These are phyloP conservation scores for Penicillium occitanis DNA, from an alignment of 2,329 filamentous ascomycete species.

Conservation along the genomic window DNA sequence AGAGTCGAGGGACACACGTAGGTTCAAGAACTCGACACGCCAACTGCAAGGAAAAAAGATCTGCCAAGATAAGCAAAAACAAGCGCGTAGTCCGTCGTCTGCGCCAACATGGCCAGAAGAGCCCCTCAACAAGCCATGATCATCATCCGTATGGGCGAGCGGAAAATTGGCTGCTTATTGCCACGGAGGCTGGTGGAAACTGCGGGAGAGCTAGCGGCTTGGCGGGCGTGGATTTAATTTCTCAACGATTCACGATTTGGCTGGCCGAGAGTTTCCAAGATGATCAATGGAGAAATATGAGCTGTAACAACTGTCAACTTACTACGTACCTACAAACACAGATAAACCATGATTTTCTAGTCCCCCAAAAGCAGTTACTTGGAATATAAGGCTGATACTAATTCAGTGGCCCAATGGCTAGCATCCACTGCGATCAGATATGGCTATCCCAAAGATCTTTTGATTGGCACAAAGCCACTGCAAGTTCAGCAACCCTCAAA, in stretches of 20 bases:
- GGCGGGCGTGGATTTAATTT: neutral
- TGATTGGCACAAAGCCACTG: no score
- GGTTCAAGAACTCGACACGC: neutral
- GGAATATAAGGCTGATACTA: conserved; percentile 32
- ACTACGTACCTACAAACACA: no score
- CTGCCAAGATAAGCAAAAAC: neutral
- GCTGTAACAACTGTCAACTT: no score
- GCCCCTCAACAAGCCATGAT: neutral
- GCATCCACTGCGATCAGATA: conserved; percentile 28
- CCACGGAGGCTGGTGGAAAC: neutral
- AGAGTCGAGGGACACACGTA: no score
- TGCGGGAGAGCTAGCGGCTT: neutral
- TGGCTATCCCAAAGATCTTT: conserved; percentile 18
- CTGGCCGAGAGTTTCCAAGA: no score
- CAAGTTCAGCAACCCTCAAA: no score
- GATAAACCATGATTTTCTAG: conserved; percentile 9
- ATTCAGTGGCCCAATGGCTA: conserved; percentile 32
- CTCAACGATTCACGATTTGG: no score
- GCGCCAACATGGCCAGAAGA: neutral
- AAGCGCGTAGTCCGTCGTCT: neutral
- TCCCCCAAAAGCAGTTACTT: conserved; percentile 27
- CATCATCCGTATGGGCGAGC: neutral
- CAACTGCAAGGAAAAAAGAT: neutral
- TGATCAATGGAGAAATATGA: no score
- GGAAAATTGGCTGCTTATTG: neutral